These are phyloP conservation scores for Candida nitratophila DNA, from an alignment of 805 yeast genomes.

Conservation along the genomic window DNA sequence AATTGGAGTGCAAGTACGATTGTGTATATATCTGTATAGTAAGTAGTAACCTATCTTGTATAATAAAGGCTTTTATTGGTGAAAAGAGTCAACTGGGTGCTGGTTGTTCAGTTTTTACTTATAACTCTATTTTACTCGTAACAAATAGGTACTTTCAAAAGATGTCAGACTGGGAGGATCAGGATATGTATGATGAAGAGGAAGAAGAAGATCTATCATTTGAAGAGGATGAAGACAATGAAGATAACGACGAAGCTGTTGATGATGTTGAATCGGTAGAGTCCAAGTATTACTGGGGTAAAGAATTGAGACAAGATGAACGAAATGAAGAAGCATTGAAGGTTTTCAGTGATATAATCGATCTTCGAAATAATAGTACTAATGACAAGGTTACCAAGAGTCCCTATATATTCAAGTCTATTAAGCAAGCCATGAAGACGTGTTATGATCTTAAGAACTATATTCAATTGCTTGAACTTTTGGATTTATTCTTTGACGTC, in stretches of 20 bases:
- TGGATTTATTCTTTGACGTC: constrained; percentile 15
- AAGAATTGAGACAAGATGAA: constrained; percentile 26
- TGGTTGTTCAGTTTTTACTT: too few species aligned
- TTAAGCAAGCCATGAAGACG: constrained; percentile 27
- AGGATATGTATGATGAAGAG: constrained; percentile 29
- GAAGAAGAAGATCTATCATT: constrained; percentile 25
- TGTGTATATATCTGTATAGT: too few species aligned
- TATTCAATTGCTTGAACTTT: constrained; percentile 7
- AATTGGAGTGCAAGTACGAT: too few species aligned
- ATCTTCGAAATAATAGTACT: background rate
- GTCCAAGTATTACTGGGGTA: constrained; percentile 24
- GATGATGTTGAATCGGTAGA: constrained; percentile 15
- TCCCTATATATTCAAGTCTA: constrained; percentile 24
- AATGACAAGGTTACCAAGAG: background rate
- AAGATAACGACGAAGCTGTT: constrained; percentile 5
- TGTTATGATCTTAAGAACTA: constrained; percentile 11
- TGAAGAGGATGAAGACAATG: constrained; percentile 23
- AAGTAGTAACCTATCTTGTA: too few species aligned
- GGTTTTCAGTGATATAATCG: constrained; percentile 16
- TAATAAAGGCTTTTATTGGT: too few species aligned
- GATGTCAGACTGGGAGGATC: constrained; percentile 31
- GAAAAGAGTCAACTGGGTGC: too few species aligned
- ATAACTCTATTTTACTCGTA: too few species aligned
- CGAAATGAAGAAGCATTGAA: constrained; percentile 17
- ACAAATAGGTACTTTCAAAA: background rate